These are phyloP conservation scores for Erythrophleum fordii DNA, from an alignment of 306 rosid genomes.

Conservation along the genomic window DNA sequence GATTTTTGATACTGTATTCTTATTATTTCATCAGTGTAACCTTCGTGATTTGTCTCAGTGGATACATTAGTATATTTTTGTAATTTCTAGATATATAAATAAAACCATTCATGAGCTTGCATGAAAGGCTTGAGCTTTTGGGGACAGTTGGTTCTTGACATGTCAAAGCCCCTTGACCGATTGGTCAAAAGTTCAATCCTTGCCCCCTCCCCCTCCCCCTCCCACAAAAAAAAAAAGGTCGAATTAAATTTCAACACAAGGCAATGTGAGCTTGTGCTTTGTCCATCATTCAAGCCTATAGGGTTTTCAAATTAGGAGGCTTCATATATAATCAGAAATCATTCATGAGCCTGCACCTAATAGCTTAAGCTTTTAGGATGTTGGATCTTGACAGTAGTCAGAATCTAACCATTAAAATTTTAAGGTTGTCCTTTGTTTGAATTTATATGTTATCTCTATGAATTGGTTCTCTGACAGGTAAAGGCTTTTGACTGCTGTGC, in stretches of 20 bases:
- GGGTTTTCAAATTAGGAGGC: background rate
- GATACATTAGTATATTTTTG: background rate
- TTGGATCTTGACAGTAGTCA: background rate
- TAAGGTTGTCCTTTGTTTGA: conserved; percentile 8
- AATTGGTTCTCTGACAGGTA: conserved; percentile 28
- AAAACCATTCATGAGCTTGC: background rate
- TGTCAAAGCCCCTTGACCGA: background rate
- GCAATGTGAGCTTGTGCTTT: conserved; percentile 18
- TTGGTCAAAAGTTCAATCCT: background rate
- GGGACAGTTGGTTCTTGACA: conserved; percentile 30
- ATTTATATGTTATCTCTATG: background rate
- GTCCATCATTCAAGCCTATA: background rate
- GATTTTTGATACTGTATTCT: conserved; percentile 13
- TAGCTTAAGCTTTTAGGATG: conserved; percentile 18
- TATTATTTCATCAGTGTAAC: background rate
- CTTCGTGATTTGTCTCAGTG: conserved; percentile 25
- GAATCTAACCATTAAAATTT: background rate
- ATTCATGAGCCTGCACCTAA: conserved; percentile 26
- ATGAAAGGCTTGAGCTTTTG: conserved; percentile 22
- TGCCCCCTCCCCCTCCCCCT: background rate
- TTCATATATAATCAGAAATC: conserved; percentile 9
- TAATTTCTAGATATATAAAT: background rate
- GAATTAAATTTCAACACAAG: conserved; percentile 8
- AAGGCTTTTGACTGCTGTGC: conserved; percentile 8
- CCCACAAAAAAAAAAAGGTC: too few relatives aligned